A percentile compares a stretch with the other conserved stretches of the same genome.
Conservation (phyloP, 495 filamentous ascomycete genomes). For the Penicillium flavigenum region DNA sequence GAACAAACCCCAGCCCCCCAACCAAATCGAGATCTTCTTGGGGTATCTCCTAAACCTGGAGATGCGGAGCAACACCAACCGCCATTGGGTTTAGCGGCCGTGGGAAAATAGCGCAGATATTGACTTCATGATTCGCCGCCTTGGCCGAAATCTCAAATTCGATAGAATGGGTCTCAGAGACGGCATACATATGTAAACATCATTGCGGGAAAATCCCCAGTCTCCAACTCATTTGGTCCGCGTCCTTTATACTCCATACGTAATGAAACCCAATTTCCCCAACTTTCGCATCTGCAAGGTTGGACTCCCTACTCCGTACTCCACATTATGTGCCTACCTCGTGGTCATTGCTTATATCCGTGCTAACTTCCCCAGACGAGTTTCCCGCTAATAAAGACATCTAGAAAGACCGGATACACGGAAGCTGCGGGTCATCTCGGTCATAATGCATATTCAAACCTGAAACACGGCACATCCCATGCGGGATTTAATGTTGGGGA, state of each 20-base stretch:
- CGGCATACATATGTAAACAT: not conserved
- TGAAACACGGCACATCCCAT: not conserved
- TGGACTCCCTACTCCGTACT: too few species aligned
- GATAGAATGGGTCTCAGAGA: not conserved
- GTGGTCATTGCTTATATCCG: not conserved
- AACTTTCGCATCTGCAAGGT: not conserved
- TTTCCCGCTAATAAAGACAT: not conserved
- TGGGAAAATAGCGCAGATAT: slow-evolving; percentile 1
- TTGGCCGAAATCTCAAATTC: not conserved
- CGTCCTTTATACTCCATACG: not conserved
- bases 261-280: not conserved
- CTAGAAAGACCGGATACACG: not conserved
- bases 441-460: not conserved
- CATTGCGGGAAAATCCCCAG: not conserved
- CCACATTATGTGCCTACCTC: not conserved
- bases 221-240: slow-evolving; percentile 4
- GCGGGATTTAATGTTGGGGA: not conserved
- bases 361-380: not conserved
- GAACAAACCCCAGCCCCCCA: not conserved
- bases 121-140: slow-evolving; percentile 13
- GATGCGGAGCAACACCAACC: slow-evolving; percentile 15
- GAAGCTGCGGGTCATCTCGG: not conserved
- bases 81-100: slow-evolving; percentile 13
- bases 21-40: not conserved
- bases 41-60: not conserved